A percentile compares a stretch with the other conserved stretches of the same genome.
phyloP scores from a whole-genome alignment of 192 early-diverging fungal genomes.

The Dimargaris xerosporica region DNA sequence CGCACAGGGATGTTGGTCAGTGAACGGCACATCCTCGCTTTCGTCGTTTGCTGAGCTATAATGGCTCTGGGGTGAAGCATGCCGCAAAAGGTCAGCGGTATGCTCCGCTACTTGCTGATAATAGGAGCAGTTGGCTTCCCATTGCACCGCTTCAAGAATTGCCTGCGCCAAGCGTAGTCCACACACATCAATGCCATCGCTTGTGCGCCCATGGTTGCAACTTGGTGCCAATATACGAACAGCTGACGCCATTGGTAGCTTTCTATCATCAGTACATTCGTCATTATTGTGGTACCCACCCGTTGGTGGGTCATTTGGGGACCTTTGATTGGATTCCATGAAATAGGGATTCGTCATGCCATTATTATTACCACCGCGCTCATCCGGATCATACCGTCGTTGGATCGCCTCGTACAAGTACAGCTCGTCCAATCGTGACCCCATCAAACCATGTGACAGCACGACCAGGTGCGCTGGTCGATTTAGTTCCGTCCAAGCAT shows the following conservation, averaged over 20 bases:
- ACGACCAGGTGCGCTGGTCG: slow-evolving; percentile 5
- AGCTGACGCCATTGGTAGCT: too few species aligned
- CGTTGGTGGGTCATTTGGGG: too few species aligned
- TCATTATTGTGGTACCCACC: neutral
- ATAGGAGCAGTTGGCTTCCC: slow-evolving; percentile 15
- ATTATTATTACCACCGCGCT: neutral
- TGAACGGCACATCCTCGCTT: neutral
- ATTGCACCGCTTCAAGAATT: slow-evolving; percentile 19
- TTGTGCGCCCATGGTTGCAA: slow-evolving; percentile 24
- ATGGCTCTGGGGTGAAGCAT: neutral
- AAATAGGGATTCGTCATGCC: neutral
- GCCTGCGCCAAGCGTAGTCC: slow-evolving; percentile 25
- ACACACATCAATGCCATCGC: slow-evolving; percentile 28
- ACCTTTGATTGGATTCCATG: neutral
- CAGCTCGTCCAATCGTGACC: slow-evolving; percentile 8
- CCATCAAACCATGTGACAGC: slow-evolving; percentile 9
- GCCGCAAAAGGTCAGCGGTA: too few species aligned
- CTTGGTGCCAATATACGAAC: neutral
- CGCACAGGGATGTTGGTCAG: too few species aligned
- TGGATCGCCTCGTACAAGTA: slow-evolving; percentile 5
- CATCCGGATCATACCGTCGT: neutral
- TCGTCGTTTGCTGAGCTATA: neutral
- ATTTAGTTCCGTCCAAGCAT: neutral
- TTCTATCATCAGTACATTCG: neutral
- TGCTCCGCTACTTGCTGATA: slow-evolving; percentile 11